phyloP scores from a whole-genome alignment of 2,329 filamentous ascomycete species.

The Thermoascus crustaceus region DNA sequence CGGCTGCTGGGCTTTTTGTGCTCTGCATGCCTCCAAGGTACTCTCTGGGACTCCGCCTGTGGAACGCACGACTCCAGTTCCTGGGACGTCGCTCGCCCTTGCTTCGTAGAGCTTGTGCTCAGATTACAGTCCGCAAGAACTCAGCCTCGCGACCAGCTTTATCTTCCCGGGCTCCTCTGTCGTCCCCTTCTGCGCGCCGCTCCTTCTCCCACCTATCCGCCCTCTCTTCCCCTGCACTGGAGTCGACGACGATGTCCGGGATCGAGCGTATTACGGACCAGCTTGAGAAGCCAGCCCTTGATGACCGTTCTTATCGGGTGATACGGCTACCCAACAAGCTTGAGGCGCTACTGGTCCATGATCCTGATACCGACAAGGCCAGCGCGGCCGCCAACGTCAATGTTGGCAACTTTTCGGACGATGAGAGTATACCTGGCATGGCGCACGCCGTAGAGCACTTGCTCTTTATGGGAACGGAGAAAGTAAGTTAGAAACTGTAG shows the following conservation, averaged over 20 bases:
- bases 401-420: conserved; percentile 91
- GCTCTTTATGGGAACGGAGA: conserved; percentile 97
- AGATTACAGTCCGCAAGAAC: conserved; percentile 2
- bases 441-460: conserved; percentile 94
- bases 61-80: conserved; percentile 12
- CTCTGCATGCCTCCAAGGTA: conserved; percentile 31
- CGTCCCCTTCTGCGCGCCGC: conserved; percentile 3
- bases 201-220: conserved; percentile 5
- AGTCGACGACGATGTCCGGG: conserved; percentile 23
- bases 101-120: conserved; percentile 8
- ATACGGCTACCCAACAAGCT: conserved; percentile 77
- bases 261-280: conserved; percentile 54
- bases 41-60: conserved; percentile 18
- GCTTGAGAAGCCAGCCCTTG: conserved; percentile 74
- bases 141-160: conserved; percentile 11
- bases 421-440: conserved; percentile 84
- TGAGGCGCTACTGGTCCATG: conserved; percentile 86
- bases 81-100: conserved; percentile 10
- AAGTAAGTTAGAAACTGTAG: conserved; percentile 46
- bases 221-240: conserved; percentile 13
- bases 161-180: conserved; percentile 8
- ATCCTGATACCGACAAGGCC: conserved; percentile 91
- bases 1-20: not conserved
- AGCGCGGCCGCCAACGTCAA: conserved; percentile 93
- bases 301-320: conserved; percentile 81